Percentiles rank a stretch among this genome's conserved stretches.
Evolutionary conservation across 176 grass and related monocot species (phyloP).

Genomic region (Calamus simplicifolius): DNA sequence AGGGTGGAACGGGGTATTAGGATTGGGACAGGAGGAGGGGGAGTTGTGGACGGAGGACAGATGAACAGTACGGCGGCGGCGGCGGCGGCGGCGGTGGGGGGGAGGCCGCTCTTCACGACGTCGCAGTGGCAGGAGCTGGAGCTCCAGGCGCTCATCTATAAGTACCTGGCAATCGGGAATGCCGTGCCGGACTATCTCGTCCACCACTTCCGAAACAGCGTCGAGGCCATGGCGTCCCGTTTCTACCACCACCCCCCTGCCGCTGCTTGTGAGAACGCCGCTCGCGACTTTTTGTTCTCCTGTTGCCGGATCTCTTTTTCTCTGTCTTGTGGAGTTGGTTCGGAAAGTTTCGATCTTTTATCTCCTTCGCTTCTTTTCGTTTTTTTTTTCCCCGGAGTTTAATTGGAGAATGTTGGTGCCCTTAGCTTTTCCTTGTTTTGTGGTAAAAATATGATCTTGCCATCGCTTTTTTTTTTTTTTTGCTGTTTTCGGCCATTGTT

Average conservation of each 20-base stretch:
- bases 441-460: too few species aligned
- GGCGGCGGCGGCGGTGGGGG: constrained; percentile 30
- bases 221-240: constrained; percentile 44
- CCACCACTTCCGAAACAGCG: constrained; percentile 52
- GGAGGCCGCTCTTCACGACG: constrained; percentile 49
- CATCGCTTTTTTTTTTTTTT: too few species aligned
- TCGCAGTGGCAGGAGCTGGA: constrained; percentile 91
- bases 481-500: too few species aligned
- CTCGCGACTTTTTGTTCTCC: not conserved
- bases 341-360: constrained; percentile 17
- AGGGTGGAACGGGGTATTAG: constrained; percentile 19
- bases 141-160: constrained; percentile 83
- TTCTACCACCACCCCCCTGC: constrained; percentile 39
- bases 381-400: too few species aligned
- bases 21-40: constrained; percentile 15
- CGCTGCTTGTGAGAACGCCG: not conserved
- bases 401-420: too few species aligned
- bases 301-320: constrained; percentile 3
- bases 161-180: constrained; percentile 76
- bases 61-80: constrained; percentile 8
- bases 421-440: too few species aligned
- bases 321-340: not conserved
- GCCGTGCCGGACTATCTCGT: constrained; percentile 76
- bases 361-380: not conserved
- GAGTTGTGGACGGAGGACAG: not conserved